These are phyloP conservation scores for Paraurostyla sp. DNA, from an alignment of 73 alveolate genomes.

Conservation along the genomic window DNA sequence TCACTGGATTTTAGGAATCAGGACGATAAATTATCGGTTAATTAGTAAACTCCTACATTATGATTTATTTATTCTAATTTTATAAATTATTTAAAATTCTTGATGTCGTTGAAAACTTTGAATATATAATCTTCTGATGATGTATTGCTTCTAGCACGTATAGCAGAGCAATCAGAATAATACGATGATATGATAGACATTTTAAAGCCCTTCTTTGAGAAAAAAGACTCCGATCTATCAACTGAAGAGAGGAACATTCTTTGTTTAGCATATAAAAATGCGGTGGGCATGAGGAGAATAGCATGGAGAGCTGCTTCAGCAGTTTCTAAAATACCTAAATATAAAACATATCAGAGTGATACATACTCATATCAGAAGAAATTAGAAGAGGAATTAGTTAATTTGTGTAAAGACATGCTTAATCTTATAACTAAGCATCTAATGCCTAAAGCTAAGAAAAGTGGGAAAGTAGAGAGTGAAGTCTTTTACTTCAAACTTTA, in stretches of 20 bases:
- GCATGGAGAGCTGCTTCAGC: conserved; percentile 75
- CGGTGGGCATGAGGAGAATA: conserved; percentile 65
- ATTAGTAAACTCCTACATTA: conserved; percentile 27
- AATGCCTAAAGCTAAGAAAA: conserved; percentile 54
- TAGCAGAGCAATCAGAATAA: conserved; percentile 76
- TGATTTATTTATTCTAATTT: neutral
- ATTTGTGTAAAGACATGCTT: conserved; percentile 57
- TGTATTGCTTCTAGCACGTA: conserved; percentile 60
- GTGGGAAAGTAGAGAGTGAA: conserved; percentile 52
- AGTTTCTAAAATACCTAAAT: conserved; percentile 35
- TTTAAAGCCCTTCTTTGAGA: conserved; percentile 55
- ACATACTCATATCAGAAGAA: neutral
- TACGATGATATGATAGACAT: conserved; percentile 78
- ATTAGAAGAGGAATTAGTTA: conserved; percentile 57
- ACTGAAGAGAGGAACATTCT: conserved; percentile 72
- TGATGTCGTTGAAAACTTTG: conserved; percentile 34
- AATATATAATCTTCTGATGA: conserved; percentile 12
- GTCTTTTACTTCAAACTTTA: conserved; percentile 68
- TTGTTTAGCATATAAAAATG: conserved; percentile 75
- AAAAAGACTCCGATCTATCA: conserved; percentile 51
- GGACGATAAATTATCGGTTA: conserved; percentile 38
- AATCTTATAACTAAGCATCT: conserved; percentile 14
- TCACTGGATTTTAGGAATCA: too few species aligned
- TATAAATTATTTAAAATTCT: neutral
- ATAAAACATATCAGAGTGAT: neutral